Base-by-base conservation (phyloP, 179 eudicot species). In the Beta lomatogona region DNA sequence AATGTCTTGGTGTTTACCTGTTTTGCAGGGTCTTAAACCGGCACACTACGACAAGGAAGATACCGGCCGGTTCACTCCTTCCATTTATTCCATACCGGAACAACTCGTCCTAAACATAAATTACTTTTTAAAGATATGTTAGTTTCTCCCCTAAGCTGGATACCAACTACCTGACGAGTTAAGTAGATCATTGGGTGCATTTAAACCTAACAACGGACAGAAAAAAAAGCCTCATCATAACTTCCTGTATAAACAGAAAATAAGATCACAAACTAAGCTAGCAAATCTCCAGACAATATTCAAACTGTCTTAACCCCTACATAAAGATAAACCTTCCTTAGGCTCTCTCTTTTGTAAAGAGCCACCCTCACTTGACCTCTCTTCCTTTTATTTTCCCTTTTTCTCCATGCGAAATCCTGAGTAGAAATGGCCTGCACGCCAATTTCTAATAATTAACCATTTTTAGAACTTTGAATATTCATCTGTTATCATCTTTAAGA, bases 321-420 rank as follows among this genome's bases (percentile, higher is more conserved):
- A 54, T 67, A 76, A 73, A 75, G 44, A 19, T 55, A 68, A 75
- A 21, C 31, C 21, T 76, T 31, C 36, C 63, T 60, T 14, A 66
- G 74, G 36, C 64, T 77, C 85, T 83, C 80, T 83, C 46, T 77
- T 45, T 79, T 75, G 82, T 67, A 73, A 77, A 75, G 82, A 83
- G 76, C 75, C 66, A 50, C 36, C 60, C 5, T 3, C 61, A 25
- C 48, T 9, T 48, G 53, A 25, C 36, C 76, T 11, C 18, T 4
- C 80, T 28, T 14, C 25, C 22, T 61, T 12, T 12, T 41, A 41
- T 74, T 65, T 41, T 54, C 53, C 67, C 46, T 36, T 58, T 64
- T 55, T 21, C 14, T 59, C 28, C 4, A n/a, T 22, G 57, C 19
- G 50, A 78, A 78, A 28, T 48, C n/a, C 28, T 76, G 79, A 22